Evolutionary conservation across 2,329 filamentous ascomycete genomes (phyloP), one percentile per base, ranked within the genome.

Genomic region (Thelonectria rubi): DNA sequence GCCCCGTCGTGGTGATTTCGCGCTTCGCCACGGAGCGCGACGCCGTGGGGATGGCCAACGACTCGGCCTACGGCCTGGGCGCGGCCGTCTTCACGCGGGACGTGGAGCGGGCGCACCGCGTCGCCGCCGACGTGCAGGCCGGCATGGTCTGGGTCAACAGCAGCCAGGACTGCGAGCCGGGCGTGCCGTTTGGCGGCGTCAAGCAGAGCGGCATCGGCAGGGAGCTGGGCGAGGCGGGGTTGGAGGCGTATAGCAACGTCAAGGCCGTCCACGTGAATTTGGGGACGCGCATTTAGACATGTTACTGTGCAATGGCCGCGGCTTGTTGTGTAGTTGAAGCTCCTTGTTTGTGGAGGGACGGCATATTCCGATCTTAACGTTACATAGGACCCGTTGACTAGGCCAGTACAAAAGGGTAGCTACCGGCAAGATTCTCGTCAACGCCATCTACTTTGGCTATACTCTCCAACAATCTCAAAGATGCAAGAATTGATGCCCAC

Each of bases 11-110:
- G 78, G 86, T 89, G 69, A 88, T 95, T 70, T 85, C 88, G 79
- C 94, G 93, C 82, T 95, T 95, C 84, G 89, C 88, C 80, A 87
- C 84, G 71, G 88, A 91, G 80, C 91, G 88, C 20, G 91, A 95
- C 51, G 91, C 87, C 62, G 88, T 95, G 78, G 79, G 82, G 69
- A 79, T 91, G 45, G 91, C 86, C 69, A 94, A 95, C 82, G 82
- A 87, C 79, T 88, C 86, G 72, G 87, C 79, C 65, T 95, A 94
- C 80, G 92, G 92, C 72, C 86, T 95, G 49, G 92, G 91, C 60
- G 89, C 91, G 50, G 91, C 90, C 67, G 84, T 95, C 34, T 91
- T 94, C 84, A 94, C 92, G 69, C 88, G 79, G 71, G 87, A 93
- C 79, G 82, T 95, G 74, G 92, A 91, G 84, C 93, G 90, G 1